A percentile compares a stretch with the other conserved stretches of the same genome.
phyloP scores from a whole-genome alignment of 495 filamentous ascomycete genomes.

The Hypomontagnella submonticulosa region DNA sequence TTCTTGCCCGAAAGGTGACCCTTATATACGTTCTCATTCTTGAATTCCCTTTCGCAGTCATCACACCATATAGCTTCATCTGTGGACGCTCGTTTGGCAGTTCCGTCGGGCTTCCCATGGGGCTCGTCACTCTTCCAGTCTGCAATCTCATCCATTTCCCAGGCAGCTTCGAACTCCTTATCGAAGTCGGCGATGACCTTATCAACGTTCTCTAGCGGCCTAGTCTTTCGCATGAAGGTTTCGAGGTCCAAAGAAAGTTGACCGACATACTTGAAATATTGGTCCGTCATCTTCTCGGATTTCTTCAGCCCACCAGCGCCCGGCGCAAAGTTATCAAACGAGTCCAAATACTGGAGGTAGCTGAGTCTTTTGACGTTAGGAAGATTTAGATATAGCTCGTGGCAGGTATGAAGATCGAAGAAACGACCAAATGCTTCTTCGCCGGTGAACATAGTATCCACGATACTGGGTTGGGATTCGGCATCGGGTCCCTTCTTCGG shows the following conservation, averaged over 20 bases:
- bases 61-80: conserved; percentile 84
- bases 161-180: conserved; percentile 82
- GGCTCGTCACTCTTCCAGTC: conserved; percentile 77
- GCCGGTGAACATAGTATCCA: conserved; percentile 93
- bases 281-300: conserved; percentile 85
- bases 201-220: conserved; percentile 84
- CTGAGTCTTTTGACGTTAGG: conserved; percentile 82
- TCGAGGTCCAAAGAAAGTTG: conserved; percentile 84
- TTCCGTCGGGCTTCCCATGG: conserved; percentile 48
- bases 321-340: conserved; percentile 86
- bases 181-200: conserved; percentile 80
- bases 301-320: conserved; percentile 76
- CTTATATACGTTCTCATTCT: conserved; percentile 94
- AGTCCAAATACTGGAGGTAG: conserved; percentile 90
- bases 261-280: conserved; percentile 90
- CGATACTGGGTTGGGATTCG: conserved; percentile 75
- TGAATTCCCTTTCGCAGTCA: conserved; percentile 93
- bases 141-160: conserved; percentile 79
- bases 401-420: conserved; percentile 83
- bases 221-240: conserved; percentile 80
- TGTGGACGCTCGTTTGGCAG: conserved; percentile 61
- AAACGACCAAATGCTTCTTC: conserved; percentile 93
- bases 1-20: conserved; percentile 90
- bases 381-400: conserved; percentile 91
- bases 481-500: conserved; percentile 66